Conservation (phyloP, 805 yeast genomes). For the Candida boleticola region DNA sequence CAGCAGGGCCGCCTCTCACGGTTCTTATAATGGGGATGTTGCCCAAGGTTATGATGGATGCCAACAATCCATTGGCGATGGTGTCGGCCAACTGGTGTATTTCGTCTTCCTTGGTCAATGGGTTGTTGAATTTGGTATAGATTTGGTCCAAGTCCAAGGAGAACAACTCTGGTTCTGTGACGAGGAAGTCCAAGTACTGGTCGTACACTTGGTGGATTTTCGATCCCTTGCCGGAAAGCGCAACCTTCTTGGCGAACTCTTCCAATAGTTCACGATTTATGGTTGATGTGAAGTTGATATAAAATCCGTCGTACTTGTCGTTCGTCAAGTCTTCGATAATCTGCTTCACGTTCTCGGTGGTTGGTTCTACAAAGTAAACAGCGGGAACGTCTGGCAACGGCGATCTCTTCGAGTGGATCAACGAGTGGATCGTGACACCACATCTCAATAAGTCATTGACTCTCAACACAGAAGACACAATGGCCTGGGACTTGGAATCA, state of each 20-base stretch:
- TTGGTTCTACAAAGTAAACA: constrained; percentile 87
- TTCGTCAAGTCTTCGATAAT: constrained; percentile 71
- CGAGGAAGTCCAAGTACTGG: constrained; percentile 88
- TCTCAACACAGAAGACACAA: constrained; percentile 86
- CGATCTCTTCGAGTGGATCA: constrained; percentile 70
- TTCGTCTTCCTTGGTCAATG: constrained; percentile 68
- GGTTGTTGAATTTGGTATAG: constrained; percentile 68
- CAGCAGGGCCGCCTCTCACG: constrained; percentile 93
- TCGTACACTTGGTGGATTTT: constrained; percentile 87
- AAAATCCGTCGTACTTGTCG: constrained; percentile 75
- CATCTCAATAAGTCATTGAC: constrained; percentile 87
- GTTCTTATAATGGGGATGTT: constrained; percentile 88
- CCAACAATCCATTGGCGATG: constrained; percentile 78
- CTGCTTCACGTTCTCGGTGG: constrained; percentile 64
- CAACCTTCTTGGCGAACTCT: constrained; percentile 81
- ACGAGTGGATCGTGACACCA: constrained; percentile 88
- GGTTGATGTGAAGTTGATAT: constrained; percentile 83
- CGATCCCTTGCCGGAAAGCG: constrained; percentile 65
- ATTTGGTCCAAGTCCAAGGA: constrained; percentile 67
- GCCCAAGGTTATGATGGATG: constrained; percentile 73
- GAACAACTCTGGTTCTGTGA: constrained; percentile 89
- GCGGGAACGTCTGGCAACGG: constrained; percentile 93
- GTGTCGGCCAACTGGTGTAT: constrained; percentile 66
- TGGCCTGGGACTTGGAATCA: constrained; percentile 77
- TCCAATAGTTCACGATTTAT: constrained; percentile 78